A percentile compares a stretch with the other conserved stretches of the same genome.
These are phyloP conservation scores for Viola pubescens DNA, from an alignment of 441 rosid genomes.

Conservation along the genomic window DNA sequence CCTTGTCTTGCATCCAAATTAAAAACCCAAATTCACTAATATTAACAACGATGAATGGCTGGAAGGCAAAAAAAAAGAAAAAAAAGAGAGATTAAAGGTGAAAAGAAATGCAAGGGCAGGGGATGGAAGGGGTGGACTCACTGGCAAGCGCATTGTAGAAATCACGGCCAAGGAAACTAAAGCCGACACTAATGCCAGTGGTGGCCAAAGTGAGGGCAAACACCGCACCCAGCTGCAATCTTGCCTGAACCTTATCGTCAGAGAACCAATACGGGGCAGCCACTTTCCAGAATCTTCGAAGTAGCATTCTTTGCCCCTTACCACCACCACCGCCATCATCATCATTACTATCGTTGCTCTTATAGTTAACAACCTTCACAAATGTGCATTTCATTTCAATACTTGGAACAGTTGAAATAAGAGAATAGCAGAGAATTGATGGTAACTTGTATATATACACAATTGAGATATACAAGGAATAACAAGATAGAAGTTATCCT, in stretches of 20 bases:
- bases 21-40: background rate
- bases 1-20: slow-evolving; percentile 45
- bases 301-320: slow-evolving; percentile 30
- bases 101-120: background rate
- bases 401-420: no score
- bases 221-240: slow-evolving; percentile 73
- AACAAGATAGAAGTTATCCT: no score
- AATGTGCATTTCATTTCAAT: no score
- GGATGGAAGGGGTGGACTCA: slow-evolving; percentile 19
- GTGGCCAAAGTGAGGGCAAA: slow-evolving; percentile 86
- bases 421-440: no score
- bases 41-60: background rate
- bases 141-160: slow-evolving; percentile 92
- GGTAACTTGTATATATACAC: no score
- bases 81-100: no score
- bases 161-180: slow-evolving; percentile 94
- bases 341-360: background rate
- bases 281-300: slow-evolving; percentile 74
- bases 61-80: no score
- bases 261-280: slow-evolving; percentile 91
- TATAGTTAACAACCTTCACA: background rate
- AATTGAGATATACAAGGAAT: no score
- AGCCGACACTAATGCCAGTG: slow-evolving; percentile 88
- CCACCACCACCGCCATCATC: background rate
- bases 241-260: slow-evolving; percentile 64